These are phyloP conservation scores for Dothiorella sarmentorum DNA, from an alignment of 2,329 filamentous ascomycete genomes.

Conservation along the genomic window DNA sequence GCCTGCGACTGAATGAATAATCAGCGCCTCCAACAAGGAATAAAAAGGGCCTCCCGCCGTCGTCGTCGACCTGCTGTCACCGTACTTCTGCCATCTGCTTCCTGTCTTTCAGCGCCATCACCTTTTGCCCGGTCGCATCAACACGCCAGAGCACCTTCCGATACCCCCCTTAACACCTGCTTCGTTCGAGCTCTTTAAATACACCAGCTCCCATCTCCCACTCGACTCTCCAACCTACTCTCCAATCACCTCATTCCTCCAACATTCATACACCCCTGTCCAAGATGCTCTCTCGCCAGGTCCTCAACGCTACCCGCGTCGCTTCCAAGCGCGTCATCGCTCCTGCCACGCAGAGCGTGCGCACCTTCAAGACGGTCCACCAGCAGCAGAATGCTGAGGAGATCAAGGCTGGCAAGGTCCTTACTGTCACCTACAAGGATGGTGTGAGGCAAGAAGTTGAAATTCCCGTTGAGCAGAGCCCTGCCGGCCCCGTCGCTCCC, in stretches of 20 bases:
- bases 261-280: background rate
- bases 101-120: background rate
- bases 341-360: constrained; percentile 8
- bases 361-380: constrained; percentile 13
- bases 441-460: constrained; percentile 18
- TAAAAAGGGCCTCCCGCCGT: constrained; percentile 6
- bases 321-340: constrained; percentile 15
- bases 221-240: background rate
- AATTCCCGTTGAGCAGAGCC: constrained; percentile 35
- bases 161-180: background rate
- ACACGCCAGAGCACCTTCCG: background rate
- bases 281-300: constrained; percentile 15
- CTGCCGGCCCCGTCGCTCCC: constrained; percentile 30
- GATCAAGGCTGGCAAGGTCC: constrained; percentile 16
- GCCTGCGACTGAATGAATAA: constrained; percentile 15
- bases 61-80: background rate
- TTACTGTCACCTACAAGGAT: constrained; percentile 18
- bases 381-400: constrained; percentile 17
- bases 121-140: background rate
- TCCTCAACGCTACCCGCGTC: constrained; percentile 8
- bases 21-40: background rate
- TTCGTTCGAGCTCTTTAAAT: background rate
- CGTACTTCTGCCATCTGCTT: constrained; percentile 6
- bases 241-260: background rate
- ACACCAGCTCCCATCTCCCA: background rate